Evolutionary conservation across 768 basidiomycete genomes (phyloP).

Genomic region (Lentinula sp.): DNA sequence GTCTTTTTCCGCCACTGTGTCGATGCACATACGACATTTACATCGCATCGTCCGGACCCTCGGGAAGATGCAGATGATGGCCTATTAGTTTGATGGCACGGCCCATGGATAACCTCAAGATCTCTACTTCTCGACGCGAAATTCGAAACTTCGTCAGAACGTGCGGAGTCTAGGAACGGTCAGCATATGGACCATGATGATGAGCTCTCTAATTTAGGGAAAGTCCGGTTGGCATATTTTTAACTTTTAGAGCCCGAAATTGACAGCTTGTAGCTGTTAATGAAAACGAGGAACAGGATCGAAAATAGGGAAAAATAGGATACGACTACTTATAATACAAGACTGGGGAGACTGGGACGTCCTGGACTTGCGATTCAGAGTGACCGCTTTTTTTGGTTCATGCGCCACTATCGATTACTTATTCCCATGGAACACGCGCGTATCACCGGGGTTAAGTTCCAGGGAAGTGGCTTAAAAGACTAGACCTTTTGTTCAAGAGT

Average conservation of each 20-base stretch:
- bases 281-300: not conserved
- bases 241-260: not conserved
- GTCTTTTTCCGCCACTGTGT: not conserved
- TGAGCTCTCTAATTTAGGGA: not conserved
- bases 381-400: slow-evolving; percentile 28
- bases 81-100: not conserved
- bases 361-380: not conserved
- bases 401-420: slow-evolving; percentile 46
- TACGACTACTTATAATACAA: not conserved
- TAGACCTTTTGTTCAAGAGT: slow-evolving; percentile 15
- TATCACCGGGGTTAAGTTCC: slow-evolving; percentile 44
- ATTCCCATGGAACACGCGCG: slow-evolving; percentile 44
- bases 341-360: not conserved
- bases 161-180: slow-evolving; percentile 3
- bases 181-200: slow-evolving; percentile 4
- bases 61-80: not conserved
- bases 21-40: not conserved
- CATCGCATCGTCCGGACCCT: not conserved
- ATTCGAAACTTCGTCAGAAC: slow-evolving; percentile 1
- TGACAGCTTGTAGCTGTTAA: not conserved
- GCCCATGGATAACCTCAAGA: not conserved
- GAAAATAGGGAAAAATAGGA: not conserved
- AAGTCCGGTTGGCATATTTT: slow-evolving; percentile 4
- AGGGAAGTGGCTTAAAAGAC: slow-evolving; percentile 32
- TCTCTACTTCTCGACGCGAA: not conserved